Evolutionary conservation across 2,329 filamentous ascomycete species (phyloP).

Genomic region (Diplodia corticola): DNA sequence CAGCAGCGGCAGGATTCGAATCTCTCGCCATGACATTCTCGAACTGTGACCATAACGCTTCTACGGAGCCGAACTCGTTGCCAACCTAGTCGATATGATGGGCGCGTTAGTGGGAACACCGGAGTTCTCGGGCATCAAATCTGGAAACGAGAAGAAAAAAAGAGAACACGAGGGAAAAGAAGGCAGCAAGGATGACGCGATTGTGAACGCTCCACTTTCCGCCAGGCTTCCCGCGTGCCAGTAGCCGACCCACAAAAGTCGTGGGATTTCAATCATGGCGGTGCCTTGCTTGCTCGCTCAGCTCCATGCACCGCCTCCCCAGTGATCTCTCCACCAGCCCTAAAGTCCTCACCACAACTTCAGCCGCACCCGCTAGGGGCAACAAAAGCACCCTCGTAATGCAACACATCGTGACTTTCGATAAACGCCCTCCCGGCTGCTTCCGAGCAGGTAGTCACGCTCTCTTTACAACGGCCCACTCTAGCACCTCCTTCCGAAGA

Average conservation of each 20-base stretch:
- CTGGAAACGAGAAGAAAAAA: not conserved
- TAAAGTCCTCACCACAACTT: constrained; percentile 3
- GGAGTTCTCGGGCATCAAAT: not conserved
- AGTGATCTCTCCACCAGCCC: not conserved
- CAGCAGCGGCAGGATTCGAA: constrained; percentile 24
- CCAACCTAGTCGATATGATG: constrained; percentile 61
- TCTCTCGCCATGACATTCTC: constrained; percentile 84
- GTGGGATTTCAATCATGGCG: not conserved
- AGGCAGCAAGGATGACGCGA: not conserved
- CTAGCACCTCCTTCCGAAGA: not conserved
- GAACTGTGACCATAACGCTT: constrained; percentile 95
- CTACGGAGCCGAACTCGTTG: constrained; percentile 95
- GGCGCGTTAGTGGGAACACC: not conserved
- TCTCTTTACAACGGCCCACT: not conserved
- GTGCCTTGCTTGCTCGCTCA: not conserved
- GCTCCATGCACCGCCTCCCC: constrained; percentile 3
- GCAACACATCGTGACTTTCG: not conserved
- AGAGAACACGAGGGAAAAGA: not conserved
- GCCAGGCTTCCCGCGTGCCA: not conserved
- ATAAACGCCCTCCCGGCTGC: not conserved
- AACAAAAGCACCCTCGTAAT: not conserved
- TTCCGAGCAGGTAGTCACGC: not conserved
- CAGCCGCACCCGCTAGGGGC: not conserved
- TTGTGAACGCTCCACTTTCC: not conserved
- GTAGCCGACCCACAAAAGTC: not conserved